Conservation (phyloP, 2,329 filamentous ascomycete species). For the Camptophora hylomeconis region DNA sequence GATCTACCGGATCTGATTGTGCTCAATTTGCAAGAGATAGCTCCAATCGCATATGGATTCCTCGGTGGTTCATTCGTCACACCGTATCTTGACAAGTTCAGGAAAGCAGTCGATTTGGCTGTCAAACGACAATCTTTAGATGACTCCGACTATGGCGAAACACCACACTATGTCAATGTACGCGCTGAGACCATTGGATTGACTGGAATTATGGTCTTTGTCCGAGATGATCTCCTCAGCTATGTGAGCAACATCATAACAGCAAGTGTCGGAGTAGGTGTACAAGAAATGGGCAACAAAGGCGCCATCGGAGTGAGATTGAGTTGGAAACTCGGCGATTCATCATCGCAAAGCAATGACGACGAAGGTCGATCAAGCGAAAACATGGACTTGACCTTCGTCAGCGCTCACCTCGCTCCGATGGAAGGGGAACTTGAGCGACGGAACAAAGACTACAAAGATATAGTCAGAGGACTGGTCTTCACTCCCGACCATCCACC, state of each 20-base stretch:
- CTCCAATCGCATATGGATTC: conserved; percentile 72
- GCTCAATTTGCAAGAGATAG: conserved; percentile 71
- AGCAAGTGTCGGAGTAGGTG: conserved; percentile 73
- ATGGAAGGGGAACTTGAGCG: conserved; percentile 66
- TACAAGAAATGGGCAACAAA: conserved; percentile 88
- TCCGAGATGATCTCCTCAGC: conserved; percentile 44
- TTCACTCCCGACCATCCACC: conserved; percentile 38
- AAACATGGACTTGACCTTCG: conserved; percentile 62
- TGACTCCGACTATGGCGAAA: conserved; percentile 19
- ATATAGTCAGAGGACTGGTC: conserved; percentile 65
- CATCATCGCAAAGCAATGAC: conserved; percentile 14
- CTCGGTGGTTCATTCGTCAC: conserved; percentile 68
- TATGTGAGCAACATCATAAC: conserved; percentile 55
- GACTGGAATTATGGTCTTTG: conserved; percentile 81
- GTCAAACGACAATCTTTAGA: conserved; percentile 33
- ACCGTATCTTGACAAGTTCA: conserved; percentile 62
- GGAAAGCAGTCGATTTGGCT: conserved; percentile 58
- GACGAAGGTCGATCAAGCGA: no score
- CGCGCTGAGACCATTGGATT: conserved; percentile 67
- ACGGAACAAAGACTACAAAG: conserved; percentile 79
- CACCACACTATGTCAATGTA: conserved; percentile 54
- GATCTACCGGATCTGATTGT: conserved; percentile 57
- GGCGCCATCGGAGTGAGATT: conserved; percentile 73
- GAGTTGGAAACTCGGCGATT: conserved; percentile 29
- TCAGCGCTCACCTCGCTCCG: conserved; percentile 76